phyloP scores from a whole-genome alignment of 495 filamentous ascomycete genomes.

The Paragyromitra xinjiangensis region DNA sequence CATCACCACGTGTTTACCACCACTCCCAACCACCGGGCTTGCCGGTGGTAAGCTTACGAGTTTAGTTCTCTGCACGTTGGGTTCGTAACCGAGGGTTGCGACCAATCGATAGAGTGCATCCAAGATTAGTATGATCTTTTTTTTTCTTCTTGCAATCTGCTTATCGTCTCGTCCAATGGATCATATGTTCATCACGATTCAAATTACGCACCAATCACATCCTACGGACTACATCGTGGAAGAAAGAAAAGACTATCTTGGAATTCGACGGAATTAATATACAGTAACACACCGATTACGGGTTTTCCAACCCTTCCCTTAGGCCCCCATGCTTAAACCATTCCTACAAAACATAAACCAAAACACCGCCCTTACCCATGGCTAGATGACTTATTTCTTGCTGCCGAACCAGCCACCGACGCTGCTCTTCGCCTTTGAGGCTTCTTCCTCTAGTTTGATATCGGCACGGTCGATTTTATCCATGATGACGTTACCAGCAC shows the following conservation, averaged over 20 bases:
- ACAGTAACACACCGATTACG: constrained; percentile 5
- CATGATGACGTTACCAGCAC: constrained; percentile 67
- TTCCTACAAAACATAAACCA: neutral
- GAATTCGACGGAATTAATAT: constrained; percentile 5
- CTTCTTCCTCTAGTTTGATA: constrained; percentile 76
- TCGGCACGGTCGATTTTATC: constrained; percentile 79
- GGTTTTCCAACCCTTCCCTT: neutral
- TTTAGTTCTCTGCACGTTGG: neutral
- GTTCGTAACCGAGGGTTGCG: neutral
- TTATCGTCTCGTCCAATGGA: neutral
- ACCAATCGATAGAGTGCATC: constrained; percentile 1
- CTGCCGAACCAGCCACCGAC: constrained; percentile 82
- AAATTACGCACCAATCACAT: neutral
- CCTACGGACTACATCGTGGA: neutral
- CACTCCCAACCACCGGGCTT: neutral
- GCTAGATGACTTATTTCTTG: constrained; percentile 14
- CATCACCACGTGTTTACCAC: constrained; percentile 1
- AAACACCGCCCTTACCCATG: neutral
- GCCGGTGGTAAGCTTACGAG: neutral
- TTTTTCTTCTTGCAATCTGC: neutral
- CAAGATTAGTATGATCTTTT: neutral
- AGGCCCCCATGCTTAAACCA: neutral
- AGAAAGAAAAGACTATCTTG: neutral
- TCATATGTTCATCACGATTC: neutral
- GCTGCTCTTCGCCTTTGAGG: constrained; percentile 79